A percentile compares a stretch with the other conserved stretches of the same genome.
phyloP scores from a whole-genome alignment of 805 yeast species.

The Diddensiella caesifluorescens region DNA sequence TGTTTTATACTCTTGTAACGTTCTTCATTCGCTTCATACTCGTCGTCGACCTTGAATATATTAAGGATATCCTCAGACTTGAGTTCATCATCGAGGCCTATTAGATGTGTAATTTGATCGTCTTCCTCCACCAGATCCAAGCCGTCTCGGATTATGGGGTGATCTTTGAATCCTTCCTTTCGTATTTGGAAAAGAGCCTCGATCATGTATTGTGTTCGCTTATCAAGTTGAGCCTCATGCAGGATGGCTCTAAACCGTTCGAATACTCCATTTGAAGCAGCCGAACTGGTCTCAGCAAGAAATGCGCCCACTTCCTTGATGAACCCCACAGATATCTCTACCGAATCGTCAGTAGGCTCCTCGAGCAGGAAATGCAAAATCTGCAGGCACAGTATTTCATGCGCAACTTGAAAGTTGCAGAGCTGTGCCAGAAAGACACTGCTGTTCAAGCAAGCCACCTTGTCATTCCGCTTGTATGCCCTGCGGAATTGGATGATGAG shows the following conservation, averaged over 20 bases:
- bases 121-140: conserved; percentile 60
- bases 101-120: conserved; percentile 51
- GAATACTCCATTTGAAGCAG: conserved; percentile 46
- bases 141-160: conserved; percentile 39
- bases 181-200: conserved; percentile 50
- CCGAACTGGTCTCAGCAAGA: conserved; percentile 39
- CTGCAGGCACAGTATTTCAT: conserved; percentile 51
- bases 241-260: conserved; percentile 58
- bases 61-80: conserved; percentile 45
- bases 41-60: conserved; percentile 45
- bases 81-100: conserved; percentile 50
- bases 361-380: conserved; percentile 43
- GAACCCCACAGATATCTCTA: conserved; percentile 49
- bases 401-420: conserved; percentile 55
- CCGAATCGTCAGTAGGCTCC: conserved; percentile 48
- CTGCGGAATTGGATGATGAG: conserved; percentile 54
- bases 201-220: conserved; percentile 42
- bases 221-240: conserved; percentile 46
- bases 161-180: conserved; percentile 38
- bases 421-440: conserved; percentile 55
- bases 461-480: conserved; percentile 45
- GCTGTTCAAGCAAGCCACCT: conserved; percentile 39
- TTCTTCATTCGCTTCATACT: conserved; percentile 47
- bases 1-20: conserved; percentile 40
- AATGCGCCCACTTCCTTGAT: conserved; percentile 49